A percentile compares a stretch with the other conserved stretches of the same genome.
Conservation (phyloP, 495 filamentous ascomycete species). For the Neurospora sp. region DNA sequence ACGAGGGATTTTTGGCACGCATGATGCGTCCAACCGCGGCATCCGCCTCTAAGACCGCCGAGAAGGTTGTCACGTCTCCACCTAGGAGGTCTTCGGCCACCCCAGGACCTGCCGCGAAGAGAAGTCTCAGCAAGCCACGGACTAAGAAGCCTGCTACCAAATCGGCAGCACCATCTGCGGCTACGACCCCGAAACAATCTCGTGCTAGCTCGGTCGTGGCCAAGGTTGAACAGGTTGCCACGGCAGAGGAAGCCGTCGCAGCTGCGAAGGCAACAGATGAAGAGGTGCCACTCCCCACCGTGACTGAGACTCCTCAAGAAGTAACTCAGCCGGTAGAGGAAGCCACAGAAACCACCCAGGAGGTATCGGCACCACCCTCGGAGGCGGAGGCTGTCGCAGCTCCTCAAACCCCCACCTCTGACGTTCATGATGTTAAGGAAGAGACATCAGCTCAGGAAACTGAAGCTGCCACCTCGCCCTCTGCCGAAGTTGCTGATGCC, state of each 20-base stretch:
- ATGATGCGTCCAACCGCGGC: constrained; percentile 89
- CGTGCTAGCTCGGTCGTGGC: constrained; percentile 10
- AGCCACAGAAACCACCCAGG: constrained; percentile 15
- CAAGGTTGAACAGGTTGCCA: constrained; percentile 10
- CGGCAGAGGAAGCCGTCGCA: constrained; percentile 17
- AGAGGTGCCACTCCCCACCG: not conserved
- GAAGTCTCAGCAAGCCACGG: constrained; percentile 8
- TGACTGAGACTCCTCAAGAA: constrained; percentile 4
- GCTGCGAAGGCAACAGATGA: not conserved
- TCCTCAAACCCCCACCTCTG: not conserved
- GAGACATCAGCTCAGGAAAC: not conserved
- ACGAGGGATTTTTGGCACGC: constrained; percentile 72
- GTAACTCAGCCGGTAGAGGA: constrained; percentile 21
- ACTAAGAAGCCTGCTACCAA: constrained; percentile 21
- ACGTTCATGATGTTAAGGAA: constrained; percentile 2
- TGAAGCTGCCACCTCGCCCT: not conserved
- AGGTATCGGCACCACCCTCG: not conserved
- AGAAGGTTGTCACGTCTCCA: constrained; percentile 45
- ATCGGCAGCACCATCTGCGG: not conserved
- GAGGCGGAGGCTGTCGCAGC: not conserved
- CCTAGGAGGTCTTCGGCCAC: constrained; percentile 24
- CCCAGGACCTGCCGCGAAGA: constrained; percentile 14
- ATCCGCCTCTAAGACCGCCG: constrained; percentile 65
- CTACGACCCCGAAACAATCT: not conserved
- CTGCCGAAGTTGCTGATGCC: not conserved